These are phyloP conservation scores for Pseudogymnoascus sp. DNA, from an alignment of 2,329 filamentous ascomycete species.

Conservation along the genomic window DNA sequence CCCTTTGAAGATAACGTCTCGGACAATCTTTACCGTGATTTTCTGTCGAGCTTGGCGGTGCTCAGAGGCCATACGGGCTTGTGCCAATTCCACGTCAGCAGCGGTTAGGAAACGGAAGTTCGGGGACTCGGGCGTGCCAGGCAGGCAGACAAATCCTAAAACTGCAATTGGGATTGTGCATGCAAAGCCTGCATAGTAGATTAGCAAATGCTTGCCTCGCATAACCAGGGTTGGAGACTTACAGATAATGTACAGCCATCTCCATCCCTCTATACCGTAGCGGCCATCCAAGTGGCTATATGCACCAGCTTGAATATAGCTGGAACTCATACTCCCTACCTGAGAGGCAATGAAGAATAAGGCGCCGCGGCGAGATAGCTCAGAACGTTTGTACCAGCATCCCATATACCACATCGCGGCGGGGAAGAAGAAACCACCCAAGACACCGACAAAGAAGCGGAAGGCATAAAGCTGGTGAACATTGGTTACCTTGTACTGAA, in stretches of 20 bases:
- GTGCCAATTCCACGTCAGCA: constrained; percentile 11
- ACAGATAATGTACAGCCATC: constrained; percentile 41
- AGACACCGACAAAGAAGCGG: constrained; percentile 31
- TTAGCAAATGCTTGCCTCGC: background rate
- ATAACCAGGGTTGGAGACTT: background rate
- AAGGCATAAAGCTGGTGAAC: constrained; percentile 28
- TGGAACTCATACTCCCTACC: constrained; percentile 9
- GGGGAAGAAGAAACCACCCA: constrained; percentile 30
- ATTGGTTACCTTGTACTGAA: constrained; percentile 24
- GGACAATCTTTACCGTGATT: constrained; percentile 23
- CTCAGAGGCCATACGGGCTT: background rate
- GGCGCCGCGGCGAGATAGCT: constrained; percentile 7
- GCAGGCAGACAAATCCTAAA: constrained; percentile 18
- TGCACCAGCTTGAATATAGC: constrained; percentile 36
- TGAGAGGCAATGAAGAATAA: constrained; percentile 10
- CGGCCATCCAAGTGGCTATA: constrained; percentile 44
- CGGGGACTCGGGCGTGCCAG: constrained; percentile 14
- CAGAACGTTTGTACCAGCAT: constrained; percentile 10
- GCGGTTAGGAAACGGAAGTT: constrained; percentile 9
- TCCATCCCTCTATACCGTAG: constrained; percentile 47
- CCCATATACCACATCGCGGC: constrained; percentile 21
- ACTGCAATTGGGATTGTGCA: constrained; percentile 22
- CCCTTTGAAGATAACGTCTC: constrained; percentile 14
- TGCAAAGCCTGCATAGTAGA: constrained; percentile 20
- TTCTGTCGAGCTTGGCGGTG: constrained; percentile 17